Percentiles rank a stretch among this genome's conserved stretches.
Evolutionary conservation across 2,329 filamentous ascomycete species (phyloP).

Genomic region (Penicillium sp.): DNA sequence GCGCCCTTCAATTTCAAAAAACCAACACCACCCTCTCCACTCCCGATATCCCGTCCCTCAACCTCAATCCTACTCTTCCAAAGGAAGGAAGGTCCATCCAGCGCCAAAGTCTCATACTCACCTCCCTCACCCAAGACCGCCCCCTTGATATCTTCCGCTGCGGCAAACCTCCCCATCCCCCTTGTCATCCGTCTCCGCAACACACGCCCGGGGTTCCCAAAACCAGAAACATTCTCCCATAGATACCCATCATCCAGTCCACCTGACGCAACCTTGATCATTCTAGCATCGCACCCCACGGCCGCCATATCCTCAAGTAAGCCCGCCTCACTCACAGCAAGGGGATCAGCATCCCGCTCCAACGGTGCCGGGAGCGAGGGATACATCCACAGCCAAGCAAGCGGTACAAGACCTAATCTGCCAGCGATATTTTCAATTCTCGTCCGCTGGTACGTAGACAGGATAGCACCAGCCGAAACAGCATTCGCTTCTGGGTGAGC

Average conservation of each 20-base stretch:
- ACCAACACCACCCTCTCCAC: conserved; percentile 74
- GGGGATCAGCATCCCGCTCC: conserved; percentile 20
- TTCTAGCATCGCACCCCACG: conserved; percentile 78
- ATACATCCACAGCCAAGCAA: conserved; percentile 93
- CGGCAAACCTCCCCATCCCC: conserved; percentile 59
- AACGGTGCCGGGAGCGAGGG: conserved; percentile 63
- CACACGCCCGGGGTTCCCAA: conserved; percentile 35
- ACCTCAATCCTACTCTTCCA: conserved; percentile 73
- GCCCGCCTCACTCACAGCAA: conserved; percentile 31
- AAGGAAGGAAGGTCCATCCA: conserved; percentile 72
- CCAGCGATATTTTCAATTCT: conserved; percentile 88
- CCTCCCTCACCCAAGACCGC: conserved; percentile 88
- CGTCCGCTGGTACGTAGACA: conserved; percentile 94
- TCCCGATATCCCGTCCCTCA: conserved; percentile 54
- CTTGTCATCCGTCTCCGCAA: conserved; percentile 51
- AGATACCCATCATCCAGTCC: conserved; percentile 79
- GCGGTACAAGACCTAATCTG: conserved; percentile 76
- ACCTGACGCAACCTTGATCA: conserved; percentile 92
- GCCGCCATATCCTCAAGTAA: conserved; percentile 79
- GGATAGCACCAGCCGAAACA: conserved; percentile 84
- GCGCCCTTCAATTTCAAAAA: conserved; percentile 66
- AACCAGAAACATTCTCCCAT: conserved; percentile 71
- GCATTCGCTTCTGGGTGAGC: conserved; percentile 81
- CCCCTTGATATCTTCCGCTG: conserved; percentile 57
- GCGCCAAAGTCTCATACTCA: conserved; percentile 89